phyloP scores from a whole-genome alignment of 495 filamentous ascomycete genomes.

The Daldinia caldariorum region DNA sequence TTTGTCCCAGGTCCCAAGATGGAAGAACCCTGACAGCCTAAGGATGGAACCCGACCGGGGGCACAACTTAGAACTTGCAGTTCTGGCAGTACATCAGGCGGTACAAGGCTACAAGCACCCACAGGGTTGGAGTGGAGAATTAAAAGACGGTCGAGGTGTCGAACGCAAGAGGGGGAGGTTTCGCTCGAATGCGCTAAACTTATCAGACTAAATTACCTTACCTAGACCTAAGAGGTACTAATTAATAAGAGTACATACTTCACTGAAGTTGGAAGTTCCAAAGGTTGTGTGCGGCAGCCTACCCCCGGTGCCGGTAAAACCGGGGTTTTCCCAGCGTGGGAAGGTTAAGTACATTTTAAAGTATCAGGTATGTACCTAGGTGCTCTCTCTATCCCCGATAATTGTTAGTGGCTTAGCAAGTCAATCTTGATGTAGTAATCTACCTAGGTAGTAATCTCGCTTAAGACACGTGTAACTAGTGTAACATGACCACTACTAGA shows the following conservation, averaged over 20 bases:
- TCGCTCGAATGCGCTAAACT: constrained; percentile 23
- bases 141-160: constrained; percentile 12
- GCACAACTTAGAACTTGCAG: not conserved
- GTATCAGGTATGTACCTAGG: too few species aligned
- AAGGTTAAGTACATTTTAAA: not conserved
- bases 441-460: constrained; percentile 7
- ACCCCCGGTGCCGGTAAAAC: constrained; percentile 28
- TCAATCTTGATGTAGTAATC: not conserved
- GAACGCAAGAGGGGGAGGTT: not conserved
- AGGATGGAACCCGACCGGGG: constrained; percentile 14
- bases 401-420: constrained; percentile 36
- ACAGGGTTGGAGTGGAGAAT: not conserved
- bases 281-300: constrained; percentile 21
- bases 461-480: constrained; percentile 3
- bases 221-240: constrained; percentile 7
- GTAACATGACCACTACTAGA: constrained; percentile 7
- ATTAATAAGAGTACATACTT: not conserved
- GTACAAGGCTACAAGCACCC: not conserved
- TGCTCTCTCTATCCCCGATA: constrained; percentile 8
- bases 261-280: constrained; percentile 16
- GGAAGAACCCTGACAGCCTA: constrained; percentile 36
- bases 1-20: constrained; percentile 35
- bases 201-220: too few species aligned
- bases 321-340: constrained; percentile 20
- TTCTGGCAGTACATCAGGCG: not conserved